Evolutionary conservation across 768 basidiomycete genomes (phyloP), one percentile per base, ranked within the genome.

Genomic region (Boletus vermiculosoides): DNA sequence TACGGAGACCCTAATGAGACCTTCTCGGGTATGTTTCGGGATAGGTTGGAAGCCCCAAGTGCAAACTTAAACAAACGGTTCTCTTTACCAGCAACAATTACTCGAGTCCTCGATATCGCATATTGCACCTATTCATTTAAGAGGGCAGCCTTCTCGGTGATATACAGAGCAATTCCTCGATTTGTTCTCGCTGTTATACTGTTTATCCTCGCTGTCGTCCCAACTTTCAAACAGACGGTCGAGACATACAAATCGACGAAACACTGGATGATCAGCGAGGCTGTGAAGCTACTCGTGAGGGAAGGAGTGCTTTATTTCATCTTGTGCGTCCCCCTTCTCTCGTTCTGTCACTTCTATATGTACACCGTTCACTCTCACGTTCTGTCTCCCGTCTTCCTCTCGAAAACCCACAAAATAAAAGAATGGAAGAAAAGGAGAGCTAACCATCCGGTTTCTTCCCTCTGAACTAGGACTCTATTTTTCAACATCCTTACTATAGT

Each of bases 231-330:
- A 15, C 37, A 57, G 13, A 30, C 47, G 0, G 0, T 65, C 9
- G 45, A 52, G 4, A 55, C 54, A 50, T 50, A 65, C 45, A 54
- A n/a, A 6, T 3, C 42, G 16, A 59, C 58, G 0, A 62, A 52
- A 12, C 37, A 10, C 6, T 65, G 57, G 58, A 22, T 49, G 5
- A 20, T 22, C 5, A 66, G 54, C 25, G 51, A n/a, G 0, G 39
- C 25, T 16, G 54, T 66, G 46, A 9, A 34, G 13, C 33, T 56
- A 1, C 51, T 64, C n/a, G 11, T 45, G 12, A 46, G 39, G 5
- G 61, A 66, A 20, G 64, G 61, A 2, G n/a, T 51, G 0, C n/a
- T 45, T 3, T 66, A 66, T 45, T 66, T 63, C 20, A 1, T 59
- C n/a, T 34, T 57, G 64, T 65, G 40, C 4, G 64, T 55, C 7